These are phyloP conservation scores for Paramecium caudatum DNA, from an alignment of 73 alveolate species.

Conservation along the genomic window DNA sequence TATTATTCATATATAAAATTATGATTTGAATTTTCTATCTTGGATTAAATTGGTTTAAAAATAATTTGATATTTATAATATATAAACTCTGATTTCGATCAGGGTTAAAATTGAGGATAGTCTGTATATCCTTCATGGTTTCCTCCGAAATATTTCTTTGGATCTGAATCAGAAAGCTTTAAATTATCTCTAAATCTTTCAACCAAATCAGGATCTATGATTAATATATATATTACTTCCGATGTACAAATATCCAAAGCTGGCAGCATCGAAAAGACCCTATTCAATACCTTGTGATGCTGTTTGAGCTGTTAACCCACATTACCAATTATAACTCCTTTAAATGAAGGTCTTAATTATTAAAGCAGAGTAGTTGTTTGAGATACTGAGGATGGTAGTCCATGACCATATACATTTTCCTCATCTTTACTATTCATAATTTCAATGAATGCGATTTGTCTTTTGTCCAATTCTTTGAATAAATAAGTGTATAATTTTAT, in stretches of 20 bases:
- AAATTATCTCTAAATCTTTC: slow-evolving; percentile 56
- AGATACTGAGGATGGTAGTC: slow-evolving; percentile 47
- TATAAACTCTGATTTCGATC: background rate
- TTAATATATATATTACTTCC: slow-evolving; percentile 41
- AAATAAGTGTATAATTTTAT: slow-evolving; percentile 69
- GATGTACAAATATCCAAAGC: slow-evolving; percentile 61
- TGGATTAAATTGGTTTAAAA: background rate
- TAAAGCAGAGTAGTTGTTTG: slow-evolving; percentile 51
- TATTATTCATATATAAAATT: background rate
- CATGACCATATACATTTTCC: background rate
- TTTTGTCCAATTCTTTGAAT: slow-evolving; percentile 69
- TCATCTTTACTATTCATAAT: slow-evolving; percentile 41
- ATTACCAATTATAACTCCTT: slow-evolving; percentile 68
- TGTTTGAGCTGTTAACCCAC: slow-evolving; percentile 48
- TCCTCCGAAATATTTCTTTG: slow-evolving; percentile 60
- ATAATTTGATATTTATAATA: background rate
- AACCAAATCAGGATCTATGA: slow-evolving; percentile 71
- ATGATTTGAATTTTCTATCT: background rate
- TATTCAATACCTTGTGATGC: slow-evolving; percentile 56
- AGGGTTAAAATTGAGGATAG: slow-evolving; percentile 40
- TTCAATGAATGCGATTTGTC: slow-evolving; percentile 77
- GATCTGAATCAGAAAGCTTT: slow-evolving; percentile 10
- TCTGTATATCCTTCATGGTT: slow-evolving; percentile 72
- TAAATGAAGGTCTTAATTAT: slow-evolving; percentile 40
- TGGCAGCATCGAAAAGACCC: slow-evolving; percentile 53